phyloP scores from a whole-genome alignment of 306 rosid genomes.

The Acacia crassicarpa region DNA sequence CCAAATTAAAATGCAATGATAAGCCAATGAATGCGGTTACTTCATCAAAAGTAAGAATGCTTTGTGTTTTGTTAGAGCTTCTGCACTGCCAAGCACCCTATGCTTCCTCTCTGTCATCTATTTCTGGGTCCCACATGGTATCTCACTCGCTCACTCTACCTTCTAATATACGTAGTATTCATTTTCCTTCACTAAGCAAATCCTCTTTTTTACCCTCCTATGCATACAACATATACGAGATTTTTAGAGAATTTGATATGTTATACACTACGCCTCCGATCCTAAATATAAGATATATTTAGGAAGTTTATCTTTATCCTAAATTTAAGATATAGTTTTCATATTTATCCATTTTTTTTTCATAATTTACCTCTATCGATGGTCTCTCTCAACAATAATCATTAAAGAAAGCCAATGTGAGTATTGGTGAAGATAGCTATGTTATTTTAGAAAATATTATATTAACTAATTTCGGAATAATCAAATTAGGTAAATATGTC shows the following conservation, averaged over 20 bases:
- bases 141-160: background rate
- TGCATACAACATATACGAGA: background rate
- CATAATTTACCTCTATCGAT: too few relatives aligned
- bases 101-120: background rate
- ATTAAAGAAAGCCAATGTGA: fast-evolving
- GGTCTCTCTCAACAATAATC: too few relatives aligned
- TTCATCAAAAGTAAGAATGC: slow-evolving; percentile 41
- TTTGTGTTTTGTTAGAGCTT: slow-evolving; percentile 15
- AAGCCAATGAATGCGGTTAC: slow-evolving; percentile 50
- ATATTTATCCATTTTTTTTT: too few relatives aligned
- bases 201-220: background rate
- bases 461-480: too few relatives aligned
- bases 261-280: background rate
- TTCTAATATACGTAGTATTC: too few relatives aligned
- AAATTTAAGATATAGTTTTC: too few relatives aligned
- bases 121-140: slow-evolving; percentile 37
- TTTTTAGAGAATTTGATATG: background rate
- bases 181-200: background rate
- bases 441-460: too few relatives aligned
- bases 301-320: too few relatives aligned
- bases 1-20: slow-evolving; percentile 50
- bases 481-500: too few relatives aligned
- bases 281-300: too few relatives aligned
- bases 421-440: too few relatives aligned
- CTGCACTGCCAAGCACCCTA: background rate